Conservation (phyloP, 2,329 filamentous ascomycete genomes). For the Arachnomyces sp. region DNA sequence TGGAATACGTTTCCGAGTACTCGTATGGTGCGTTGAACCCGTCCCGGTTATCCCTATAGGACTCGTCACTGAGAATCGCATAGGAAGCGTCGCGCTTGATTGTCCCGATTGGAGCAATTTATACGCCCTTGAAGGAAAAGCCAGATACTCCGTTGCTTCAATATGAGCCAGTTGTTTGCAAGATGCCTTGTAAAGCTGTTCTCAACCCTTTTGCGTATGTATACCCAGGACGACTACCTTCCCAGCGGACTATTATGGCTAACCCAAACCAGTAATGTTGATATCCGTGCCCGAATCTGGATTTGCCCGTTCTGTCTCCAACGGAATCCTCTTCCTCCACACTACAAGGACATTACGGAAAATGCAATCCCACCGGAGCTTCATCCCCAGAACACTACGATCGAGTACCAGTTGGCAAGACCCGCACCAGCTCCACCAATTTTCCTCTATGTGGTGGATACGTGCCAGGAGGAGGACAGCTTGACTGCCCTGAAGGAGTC, state of each 20-base stretch:
- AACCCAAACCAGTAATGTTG: conserved; percentile 46
- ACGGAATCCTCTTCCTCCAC: conserved; percentile 56
- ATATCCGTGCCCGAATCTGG: conserved; percentile 58
- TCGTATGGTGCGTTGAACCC: conserved; percentile 63
- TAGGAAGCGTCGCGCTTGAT: conserved; percentile 91
- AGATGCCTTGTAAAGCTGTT: conserved; percentile 87
- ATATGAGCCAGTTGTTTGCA: conserved; percentile 96
- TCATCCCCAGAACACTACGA: conserved; percentile 56
- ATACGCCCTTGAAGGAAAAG: conserved; percentile 94
- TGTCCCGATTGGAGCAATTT: conserved; percentile 90
- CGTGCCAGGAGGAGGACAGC: conserved; percentile 60
- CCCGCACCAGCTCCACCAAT: conserved; percentile 58
- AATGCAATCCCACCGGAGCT: conserved; percentile 58
- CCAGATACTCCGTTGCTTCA: conserved; percentile 76
- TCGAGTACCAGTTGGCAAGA: conserved; percentile 56
- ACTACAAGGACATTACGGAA: conserved; percentile 62
- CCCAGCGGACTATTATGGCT: conserved; percentile 15
- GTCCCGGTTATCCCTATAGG: conserved; percentile 8
- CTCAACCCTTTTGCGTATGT: conserved; percentile 92
- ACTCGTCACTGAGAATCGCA: conserved; percentile 23
- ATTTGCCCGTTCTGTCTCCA: conserved; percentile 62
- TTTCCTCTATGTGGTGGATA: conserved; percentile 61
- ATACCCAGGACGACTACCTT: not conserved
- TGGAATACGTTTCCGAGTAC: conserved; percentile 99
- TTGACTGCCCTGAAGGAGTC: conserved; percentile 59